Evolutionary conservation across 176 grass and related monocot genomes (phyloP).

Genomic region (Aegilops bicornis): DNA sequence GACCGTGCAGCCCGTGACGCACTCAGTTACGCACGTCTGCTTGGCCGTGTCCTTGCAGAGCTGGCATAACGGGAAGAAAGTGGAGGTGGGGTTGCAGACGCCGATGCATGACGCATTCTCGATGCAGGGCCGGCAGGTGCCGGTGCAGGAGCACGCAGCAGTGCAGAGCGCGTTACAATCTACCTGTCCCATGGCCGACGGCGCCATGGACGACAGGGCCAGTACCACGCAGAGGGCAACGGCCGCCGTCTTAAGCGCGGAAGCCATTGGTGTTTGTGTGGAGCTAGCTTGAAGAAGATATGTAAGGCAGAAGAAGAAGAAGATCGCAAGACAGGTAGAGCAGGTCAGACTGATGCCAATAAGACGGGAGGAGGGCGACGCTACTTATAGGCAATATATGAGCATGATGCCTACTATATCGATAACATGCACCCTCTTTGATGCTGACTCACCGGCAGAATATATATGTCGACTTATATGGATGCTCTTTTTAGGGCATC

Average conservation of each 20-base stretch:
- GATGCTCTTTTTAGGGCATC: too few relatives aligned
- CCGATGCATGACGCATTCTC: background rate
- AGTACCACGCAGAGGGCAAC: background rate
- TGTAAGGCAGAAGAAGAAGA: background rate
- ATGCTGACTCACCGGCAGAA: too few relatives aligned
- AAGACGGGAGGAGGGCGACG: background rate
- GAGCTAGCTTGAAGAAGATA: background rate
- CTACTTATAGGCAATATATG: background rate
- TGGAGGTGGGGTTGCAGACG: background rate
- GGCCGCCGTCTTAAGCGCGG: background rate
- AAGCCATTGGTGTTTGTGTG: background rate
- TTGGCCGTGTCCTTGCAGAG: background rate
- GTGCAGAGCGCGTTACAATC: background rate
- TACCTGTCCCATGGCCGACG: background rate
- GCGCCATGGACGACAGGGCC: background rate
- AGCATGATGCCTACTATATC: too few relatives aligned
- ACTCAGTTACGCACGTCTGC: background rate
- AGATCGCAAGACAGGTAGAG: background rate
- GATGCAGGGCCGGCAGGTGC: background rate
- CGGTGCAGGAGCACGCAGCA: background rate
- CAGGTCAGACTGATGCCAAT: background rate
- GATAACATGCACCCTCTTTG: too few relatives aligned
- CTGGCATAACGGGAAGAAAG: background rate
- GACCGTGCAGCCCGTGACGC: background rate
- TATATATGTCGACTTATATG: too few relatives aligned